Conservation (phyloP, 1,139 yeast species). For the Spathaspora sp. region DNA sequence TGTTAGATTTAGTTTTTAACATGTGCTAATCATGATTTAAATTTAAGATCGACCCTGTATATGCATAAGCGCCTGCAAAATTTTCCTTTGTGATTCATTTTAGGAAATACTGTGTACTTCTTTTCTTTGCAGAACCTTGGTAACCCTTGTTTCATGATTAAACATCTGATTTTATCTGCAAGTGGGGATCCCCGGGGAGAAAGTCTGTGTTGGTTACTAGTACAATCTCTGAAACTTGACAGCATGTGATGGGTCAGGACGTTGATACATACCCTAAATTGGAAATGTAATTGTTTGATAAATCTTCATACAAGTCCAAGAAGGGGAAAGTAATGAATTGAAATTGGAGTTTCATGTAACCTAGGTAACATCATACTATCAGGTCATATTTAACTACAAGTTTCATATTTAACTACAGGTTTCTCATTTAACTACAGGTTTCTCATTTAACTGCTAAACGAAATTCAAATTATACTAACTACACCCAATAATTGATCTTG, state of each 20-base stretch:
- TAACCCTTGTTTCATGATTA: too few relatives aligned
- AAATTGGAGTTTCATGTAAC: not conserved
- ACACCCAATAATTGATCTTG: constrained; percentile 32
- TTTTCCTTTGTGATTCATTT: not conserved
- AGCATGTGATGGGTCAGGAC: too few relatives aligned
- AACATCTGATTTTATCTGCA: too few relatives aligned
- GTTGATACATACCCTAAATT: too few relatives aligned
- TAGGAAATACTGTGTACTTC: not conserved
- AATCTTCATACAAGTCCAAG: not conserved
- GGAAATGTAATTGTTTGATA: not conserved
- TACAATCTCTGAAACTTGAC: too few relatives aligned
- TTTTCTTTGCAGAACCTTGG: not conserved
- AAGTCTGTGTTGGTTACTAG: too few relatives aligned
- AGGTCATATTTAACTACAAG: too few relatives aligned
- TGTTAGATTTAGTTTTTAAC: not conserved
- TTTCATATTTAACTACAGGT: too few relatives aligned
- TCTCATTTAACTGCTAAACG: not conserved
- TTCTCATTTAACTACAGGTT: not conserved
- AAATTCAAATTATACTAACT: constrained; percentile 8
- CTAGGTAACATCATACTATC: too few relatives aligned
- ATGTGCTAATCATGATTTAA: not conserved
- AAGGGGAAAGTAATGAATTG: not conserved
- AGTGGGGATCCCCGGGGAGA: too few relatives aligned
- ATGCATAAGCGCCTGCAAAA: not conserved
- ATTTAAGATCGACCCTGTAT: not conserved